Evolutionary conservation across 768 basidiomycete genomes (phyloP).

Genomic region (Melanogaster broomeanus): DNA sequence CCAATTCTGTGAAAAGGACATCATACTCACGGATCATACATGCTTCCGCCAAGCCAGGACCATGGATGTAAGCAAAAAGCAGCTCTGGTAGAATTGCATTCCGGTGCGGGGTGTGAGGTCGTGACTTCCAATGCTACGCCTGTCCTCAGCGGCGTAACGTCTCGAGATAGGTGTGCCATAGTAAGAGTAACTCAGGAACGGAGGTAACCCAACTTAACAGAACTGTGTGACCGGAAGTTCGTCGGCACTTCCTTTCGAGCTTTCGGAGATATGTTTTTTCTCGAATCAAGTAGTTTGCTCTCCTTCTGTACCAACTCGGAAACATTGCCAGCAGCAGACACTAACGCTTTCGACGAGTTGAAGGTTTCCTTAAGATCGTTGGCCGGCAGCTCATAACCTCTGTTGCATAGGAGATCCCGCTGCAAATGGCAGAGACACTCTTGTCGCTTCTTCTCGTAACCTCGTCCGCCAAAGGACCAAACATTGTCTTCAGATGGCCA

Average conservation of each 20-base stretch:
- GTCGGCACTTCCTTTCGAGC: too few species aligned
- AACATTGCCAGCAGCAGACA: too few species aligned
- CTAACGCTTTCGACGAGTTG: too few species aligned
- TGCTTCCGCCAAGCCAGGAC: conserved; percentile 81
- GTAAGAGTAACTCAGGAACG: too few species aligned
- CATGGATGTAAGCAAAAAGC: conserved; percentile 83
- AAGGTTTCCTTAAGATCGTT: background rate
- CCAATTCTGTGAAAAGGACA: background rate
- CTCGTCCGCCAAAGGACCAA: conserved; percentile 78
- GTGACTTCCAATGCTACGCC: conserved; percentile 48
- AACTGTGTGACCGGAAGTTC: too few species aligned
- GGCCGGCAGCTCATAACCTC: background rate
- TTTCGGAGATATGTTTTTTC: too few species aligned
- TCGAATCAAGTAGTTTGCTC: too few species aligned
- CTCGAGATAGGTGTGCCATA: conserved; percentile 2
- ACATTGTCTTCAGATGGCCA: conserved; percentile 84
- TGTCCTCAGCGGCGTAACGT: conserved; percentile 30
- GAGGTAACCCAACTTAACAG: too few species aligned
- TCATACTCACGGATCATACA: conserved; percentile 70
- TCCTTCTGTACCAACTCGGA: too few species aligned
- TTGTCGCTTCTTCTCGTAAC: conserved; percentile 83
- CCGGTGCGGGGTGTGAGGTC: conserved; percentile 28
- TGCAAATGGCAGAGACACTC: conserved; percentile 71
- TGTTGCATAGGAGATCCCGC: background rate
- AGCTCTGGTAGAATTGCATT: conserved; percentile 39